These are phyloP conservation scores for Yamadazyma triangularis DNA, from an alignment of 1,139 yeast genomes.

Conservation along the genomic window DNA sequence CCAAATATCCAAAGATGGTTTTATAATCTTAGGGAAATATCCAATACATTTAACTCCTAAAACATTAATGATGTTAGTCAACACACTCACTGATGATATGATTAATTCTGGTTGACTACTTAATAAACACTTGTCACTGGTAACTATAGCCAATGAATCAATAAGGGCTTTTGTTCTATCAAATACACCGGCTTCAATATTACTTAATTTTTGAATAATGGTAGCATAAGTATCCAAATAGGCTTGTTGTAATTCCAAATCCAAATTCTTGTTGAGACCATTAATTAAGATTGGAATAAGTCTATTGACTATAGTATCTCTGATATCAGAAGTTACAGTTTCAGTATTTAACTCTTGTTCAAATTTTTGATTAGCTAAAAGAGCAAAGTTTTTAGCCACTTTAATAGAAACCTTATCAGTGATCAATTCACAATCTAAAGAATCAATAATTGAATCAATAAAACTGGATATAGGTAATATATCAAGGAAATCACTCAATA, in stretches of 20 bases:
- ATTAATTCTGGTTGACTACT: conserved; percentile 56
- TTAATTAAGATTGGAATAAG: conserved; percentile 46
- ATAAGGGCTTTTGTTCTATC: conserved; percentile 46
- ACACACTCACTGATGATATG: conserved; percentile 69
- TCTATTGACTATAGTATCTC: conserved; percentile 36
- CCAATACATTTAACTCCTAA: conserved; percentile 88
- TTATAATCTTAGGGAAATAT: conserved; percentile 76
- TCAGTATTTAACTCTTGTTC: conserved; percentile 49
- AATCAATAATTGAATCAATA: conserved; percentile 57
- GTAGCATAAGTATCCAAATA: conserved; percentile 67
- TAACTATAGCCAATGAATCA: conserved; percentile 47
- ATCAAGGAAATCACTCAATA: conserved; percentile 60
- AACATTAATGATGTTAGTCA: conserved; percentile 63
- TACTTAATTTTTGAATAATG: conserved; percentile 54
- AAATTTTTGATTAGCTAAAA: conserved; percentile 65
- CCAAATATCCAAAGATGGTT: conserved; percentile 66
- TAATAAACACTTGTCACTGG: conserved; percentile 51
- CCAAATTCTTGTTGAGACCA: conserved; percentile 37
- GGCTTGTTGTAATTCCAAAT: conserved; percentile 56
- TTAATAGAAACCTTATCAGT: conserved; percentile 29
- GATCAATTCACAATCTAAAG: conserved; percentile 46
- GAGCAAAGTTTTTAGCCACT: conserved; percentile 50
- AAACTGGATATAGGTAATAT: conserved; percentile 74
- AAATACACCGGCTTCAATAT: conserved; percentile 21
- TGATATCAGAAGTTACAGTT: conserved; percentile 35